Evolutionary conservation across 306 rosid genomes (phyloP), one percentile per base, ranked within the genome.

Genomic region (Albizia julibrissin): DNA sequence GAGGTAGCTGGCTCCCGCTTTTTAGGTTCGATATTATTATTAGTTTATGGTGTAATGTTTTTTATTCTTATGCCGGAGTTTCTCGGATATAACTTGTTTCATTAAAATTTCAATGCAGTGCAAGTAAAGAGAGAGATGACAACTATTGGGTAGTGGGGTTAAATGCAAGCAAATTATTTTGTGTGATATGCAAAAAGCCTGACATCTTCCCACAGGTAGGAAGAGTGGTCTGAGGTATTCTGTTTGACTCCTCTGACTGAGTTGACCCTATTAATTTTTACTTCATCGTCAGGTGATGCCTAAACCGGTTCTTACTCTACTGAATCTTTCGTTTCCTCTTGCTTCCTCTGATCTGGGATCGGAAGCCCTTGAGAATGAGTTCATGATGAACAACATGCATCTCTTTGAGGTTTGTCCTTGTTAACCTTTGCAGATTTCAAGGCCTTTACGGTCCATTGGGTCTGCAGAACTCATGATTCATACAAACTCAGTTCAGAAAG

Each of bases 281-380:
- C 59, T 37, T 81, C n/a, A 62, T n/a, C 79, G 50, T 74, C 90
- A 95, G 99, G 97, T 87, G 87, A 81, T 88, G 83, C 99, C 98
- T 47, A 93, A 93, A 78, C 98, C 98, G 75, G 86, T 95, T 79
- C 92, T 95, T 72, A 87, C 91, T 40, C 89, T 87, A 19, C 83
- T 89, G 76, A 83, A 86, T 86, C 91, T 95, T 84, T 93, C 97
- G 33, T 91, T 93, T 85, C 98, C 99, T 75, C 93, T 93, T 27
- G 97, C 99, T 50, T 89, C 94, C 62, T 95, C 97, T 79, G 99
- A 95, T 83, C 90, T 92, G 81, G 99, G 97, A 77, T 89, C 93
- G 6, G 98, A 92, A 75, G 87, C 91, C 80, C 98, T 89, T 82
- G 97, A 95, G 84, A 93, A 92, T 34, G 97, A 90, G 84, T 92